These are phyloP conservation scores for Botrytis pseudocinerea DNA, from an alignment of 2,329 filamentous ascomycete species.

Conservation along the genomic window DNA sequence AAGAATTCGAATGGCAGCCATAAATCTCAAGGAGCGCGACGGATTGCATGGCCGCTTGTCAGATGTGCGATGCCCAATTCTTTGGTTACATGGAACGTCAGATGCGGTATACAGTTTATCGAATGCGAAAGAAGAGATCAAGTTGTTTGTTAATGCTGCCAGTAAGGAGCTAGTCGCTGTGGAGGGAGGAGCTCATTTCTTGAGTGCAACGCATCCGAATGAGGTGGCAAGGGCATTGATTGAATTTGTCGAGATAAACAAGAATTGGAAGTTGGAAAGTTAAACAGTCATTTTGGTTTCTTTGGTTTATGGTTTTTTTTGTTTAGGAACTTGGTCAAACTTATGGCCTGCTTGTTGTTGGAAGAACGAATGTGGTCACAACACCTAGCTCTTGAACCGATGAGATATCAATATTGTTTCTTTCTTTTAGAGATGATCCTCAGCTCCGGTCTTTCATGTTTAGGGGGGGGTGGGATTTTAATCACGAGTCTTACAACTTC, in stretches of 20 bases:
- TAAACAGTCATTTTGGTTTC: not conserved
- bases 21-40: conserved; percentile 50
- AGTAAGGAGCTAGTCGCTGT: conserved; percentile 48
- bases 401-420: not conserved
- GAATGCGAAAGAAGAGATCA: conserved; percentile 51
- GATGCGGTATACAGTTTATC: conserved; percentile 48
- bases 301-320: not conserved
- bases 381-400: not conserved
- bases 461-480: too few species aligned
- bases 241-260: conserved; percentile 22
- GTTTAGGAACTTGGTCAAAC: not conserved
- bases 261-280: not conserved
- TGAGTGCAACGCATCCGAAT: conserved; percentile 43
- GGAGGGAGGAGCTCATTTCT: conserved; percentile 50
- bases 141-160: conserved; percentile 50
- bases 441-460: not conserved
- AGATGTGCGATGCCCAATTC: conserved; percentile 53
- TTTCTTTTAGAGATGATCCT: not conserved
- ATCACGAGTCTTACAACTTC: too few species aligned
- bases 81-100: conserved; percentile 48
- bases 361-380: not conserved
- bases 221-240: conserved; percentile 28
- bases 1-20: conserved; percentile 50
- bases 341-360: not conserved
- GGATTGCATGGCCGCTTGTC: conserved; percentile 49